Conservation (phyloP, 352 stramenopile genomes). For the Phytophthora vignae region DNA sequence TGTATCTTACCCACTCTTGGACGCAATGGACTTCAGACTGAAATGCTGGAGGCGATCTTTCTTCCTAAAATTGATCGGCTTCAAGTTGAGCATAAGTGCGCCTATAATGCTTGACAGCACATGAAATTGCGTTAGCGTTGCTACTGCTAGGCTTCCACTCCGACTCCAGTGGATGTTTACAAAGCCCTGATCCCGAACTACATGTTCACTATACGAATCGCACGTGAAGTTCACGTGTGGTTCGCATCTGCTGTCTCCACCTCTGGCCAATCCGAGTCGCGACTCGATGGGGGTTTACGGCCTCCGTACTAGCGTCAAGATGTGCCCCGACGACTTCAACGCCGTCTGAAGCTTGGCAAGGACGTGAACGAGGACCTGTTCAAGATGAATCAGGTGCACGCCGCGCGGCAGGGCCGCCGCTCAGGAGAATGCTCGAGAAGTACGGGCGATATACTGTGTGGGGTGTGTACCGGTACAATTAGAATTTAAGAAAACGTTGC, state of each 20-base stretch:
- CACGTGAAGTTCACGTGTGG: slow-evolving; percentile 43
- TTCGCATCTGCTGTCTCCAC: slow-evolving; percentile 80
- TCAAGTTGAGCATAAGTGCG: no score
- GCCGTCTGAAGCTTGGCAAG: slow-evolving; percentile 60
- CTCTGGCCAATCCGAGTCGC: slow-evolving; percentile 53
- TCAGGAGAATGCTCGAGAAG: slow-evolving; percentile 35
- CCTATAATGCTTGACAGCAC: no score
- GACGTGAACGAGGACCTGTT: slow-evolving; percentile 50
- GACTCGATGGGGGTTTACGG: slow-evolving; percentile 76
- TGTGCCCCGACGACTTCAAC: slow-evolving; percentile 77
- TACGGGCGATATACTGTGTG: no score
- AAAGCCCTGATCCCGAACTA: slow-evolving; percentile 72
- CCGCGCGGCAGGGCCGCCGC: slow-evolving; percentile 53
- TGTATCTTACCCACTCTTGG: no score
- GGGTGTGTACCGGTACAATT: no score
- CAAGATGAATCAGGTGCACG: slow-evolving; percentile 52
- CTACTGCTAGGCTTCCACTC: slow-evolving; percentile 55
- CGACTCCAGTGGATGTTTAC: slow-evolving; percentile 77
- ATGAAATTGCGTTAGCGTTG: slow-evolving; percentile 11
- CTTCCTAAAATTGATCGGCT: no score
- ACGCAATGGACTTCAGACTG: no score
- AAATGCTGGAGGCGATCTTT: no score
- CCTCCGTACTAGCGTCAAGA: slow-evolving; percentile 75
- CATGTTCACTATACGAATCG: slow-evolving; percentile 47
- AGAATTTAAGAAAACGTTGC: no score